Conservation (phyloP, 2,329 filamentous ascomycete genomes). For the Endoconidiophora polonica region DNA sequence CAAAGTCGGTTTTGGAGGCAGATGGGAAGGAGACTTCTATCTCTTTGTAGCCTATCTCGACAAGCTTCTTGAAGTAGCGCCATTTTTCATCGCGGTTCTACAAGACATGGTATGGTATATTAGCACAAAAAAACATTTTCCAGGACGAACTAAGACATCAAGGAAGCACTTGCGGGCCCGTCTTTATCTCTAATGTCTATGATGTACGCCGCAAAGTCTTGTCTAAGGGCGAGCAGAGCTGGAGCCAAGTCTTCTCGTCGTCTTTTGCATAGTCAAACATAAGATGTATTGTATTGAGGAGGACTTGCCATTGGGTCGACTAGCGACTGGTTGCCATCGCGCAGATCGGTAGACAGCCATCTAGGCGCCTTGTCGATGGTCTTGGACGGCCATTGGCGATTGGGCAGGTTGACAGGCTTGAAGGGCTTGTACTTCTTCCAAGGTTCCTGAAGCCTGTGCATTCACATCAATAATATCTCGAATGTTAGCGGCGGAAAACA, state of each 20-base stretch:
- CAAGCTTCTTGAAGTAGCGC: constrained; percentile 87
- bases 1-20: constrained; percentile 86
- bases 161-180: background rate
- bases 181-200: background rate
- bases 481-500: background rate
- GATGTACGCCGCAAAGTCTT: background rate
- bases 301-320: constrained; percentile 72
- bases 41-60: constrained; percentile 87
- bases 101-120: constrained; percentile 1
- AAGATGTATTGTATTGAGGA: background rate
- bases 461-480: background rate
- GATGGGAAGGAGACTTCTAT: constrained; percentile 95
- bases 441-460: constrained; percentile 51
- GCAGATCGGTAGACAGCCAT: constrained; percentile 76
- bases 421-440: constrained; percentile 63
- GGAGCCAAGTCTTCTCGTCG: too few species aligned
- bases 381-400: constrained; percentile 73
- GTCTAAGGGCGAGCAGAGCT: background rate
- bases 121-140: background rate
- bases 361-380: constrained; percentile 69
- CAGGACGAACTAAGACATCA: background rate
- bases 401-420: constrained; percentile 38
- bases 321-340: constrained; percentile 89
- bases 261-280: too few species aligned
- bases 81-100: constrained; percentile 91